phyloP scores from a whole-genome alignment of 345 rosid species.

The Salix caprea region DNA sequence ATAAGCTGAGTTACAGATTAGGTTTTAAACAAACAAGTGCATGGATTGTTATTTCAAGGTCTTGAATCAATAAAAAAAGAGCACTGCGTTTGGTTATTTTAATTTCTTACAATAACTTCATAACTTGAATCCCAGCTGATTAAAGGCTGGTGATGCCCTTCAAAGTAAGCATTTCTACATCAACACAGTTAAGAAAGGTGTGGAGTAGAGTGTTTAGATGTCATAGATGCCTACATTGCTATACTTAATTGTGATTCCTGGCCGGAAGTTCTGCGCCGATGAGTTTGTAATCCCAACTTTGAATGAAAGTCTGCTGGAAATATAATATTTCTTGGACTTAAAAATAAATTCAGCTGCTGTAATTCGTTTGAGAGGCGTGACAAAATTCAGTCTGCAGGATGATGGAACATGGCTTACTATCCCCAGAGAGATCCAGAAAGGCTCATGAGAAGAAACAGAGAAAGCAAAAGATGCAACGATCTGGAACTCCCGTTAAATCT shows the following conservation, averaged over 20 bases:
- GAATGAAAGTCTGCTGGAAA: neutral
- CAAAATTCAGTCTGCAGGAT: slow-evolving; percentile 50
- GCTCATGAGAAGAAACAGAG: slow-evolving; percentile 84
- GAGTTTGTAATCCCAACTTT: neutral
- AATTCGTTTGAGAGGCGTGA: neutral
- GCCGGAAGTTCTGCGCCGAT: neutral
- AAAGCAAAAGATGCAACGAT: slow-evolving; percentile 68
- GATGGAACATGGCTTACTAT: slow-evolving; percentile 95
- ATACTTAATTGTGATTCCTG: neutral
- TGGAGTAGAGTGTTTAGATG: neutral
- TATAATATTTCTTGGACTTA: too few relatives aligned
- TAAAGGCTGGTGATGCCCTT: neutral
- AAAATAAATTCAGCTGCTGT: too few relatives aligned
- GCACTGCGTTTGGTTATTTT: too few relatives aligned
- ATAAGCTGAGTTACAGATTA: too few relatives aligned
- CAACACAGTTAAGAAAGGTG: neutral
- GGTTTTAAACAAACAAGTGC: too few relatives aligned
- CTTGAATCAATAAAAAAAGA: too few relatives aligned
- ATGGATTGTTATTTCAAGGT: too few relatives aligned
- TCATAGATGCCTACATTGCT: neutral
- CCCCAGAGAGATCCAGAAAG: slow-evolving; percentile 65
- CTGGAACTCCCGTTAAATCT: slow-evolving; percentile 62
- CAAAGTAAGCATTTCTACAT: neutral
- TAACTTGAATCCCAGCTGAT: neutral
- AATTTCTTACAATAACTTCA: too few relatives aligned